Conservation (phyloP, 2,329 filamentous ascomycete genomes). For the Nemania abortiva region DNA sequence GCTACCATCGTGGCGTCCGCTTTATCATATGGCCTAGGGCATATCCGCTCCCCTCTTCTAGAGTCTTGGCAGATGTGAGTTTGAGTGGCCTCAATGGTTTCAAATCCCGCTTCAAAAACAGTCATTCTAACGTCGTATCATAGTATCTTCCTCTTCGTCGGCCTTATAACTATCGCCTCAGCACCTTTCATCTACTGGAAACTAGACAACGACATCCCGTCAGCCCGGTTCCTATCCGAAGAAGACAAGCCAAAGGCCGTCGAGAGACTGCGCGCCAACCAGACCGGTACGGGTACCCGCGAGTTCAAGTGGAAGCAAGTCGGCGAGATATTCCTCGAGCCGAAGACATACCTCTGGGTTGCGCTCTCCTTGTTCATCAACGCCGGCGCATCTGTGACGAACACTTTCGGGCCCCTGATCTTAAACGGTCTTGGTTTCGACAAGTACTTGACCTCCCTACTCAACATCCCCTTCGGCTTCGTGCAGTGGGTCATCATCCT, state of each 20-base stretch:
- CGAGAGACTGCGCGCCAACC: constrained; percentile 66
- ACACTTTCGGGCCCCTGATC: constrained; percentile 74
- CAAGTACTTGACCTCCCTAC: constrained; percentile 67
- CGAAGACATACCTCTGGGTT: constrained; percentile 70
- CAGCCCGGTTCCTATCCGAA: constrained; percentile 69
- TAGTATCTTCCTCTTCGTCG: constrained; percentile 71
- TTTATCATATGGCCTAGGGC: constrained; percentile 65
- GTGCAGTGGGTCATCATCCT: constrained; percentile 71
- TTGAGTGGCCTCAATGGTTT: not conserved
- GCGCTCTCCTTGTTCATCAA: constrained; percentile 72
- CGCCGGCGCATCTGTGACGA: constrained; percentile 72
- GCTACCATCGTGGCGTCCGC: constrained; percentile 61
- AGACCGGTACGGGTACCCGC: constrained; percentile 65
- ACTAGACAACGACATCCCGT: constrained; percentile 69
- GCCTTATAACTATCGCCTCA: constrained; percentile 69
- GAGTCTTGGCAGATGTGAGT: constrained; percentile 57
- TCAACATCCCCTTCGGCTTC: constrained; percentile 76
- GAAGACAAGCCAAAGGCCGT: constrained; percentile 70
- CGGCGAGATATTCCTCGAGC: constrained; percentile 63
- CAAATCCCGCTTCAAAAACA: too few species aligned
- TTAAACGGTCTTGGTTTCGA: constrained; percentile 70
- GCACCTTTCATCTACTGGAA: constrained; percentile 70
- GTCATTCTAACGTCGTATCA: not conserved
- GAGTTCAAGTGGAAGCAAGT: constrained; percentile 66
- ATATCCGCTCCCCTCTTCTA: constrained; percentile 62